Conservation (phyloP, 139 green algal genomes). For the Protoeuglena noctilucae region DNA sequence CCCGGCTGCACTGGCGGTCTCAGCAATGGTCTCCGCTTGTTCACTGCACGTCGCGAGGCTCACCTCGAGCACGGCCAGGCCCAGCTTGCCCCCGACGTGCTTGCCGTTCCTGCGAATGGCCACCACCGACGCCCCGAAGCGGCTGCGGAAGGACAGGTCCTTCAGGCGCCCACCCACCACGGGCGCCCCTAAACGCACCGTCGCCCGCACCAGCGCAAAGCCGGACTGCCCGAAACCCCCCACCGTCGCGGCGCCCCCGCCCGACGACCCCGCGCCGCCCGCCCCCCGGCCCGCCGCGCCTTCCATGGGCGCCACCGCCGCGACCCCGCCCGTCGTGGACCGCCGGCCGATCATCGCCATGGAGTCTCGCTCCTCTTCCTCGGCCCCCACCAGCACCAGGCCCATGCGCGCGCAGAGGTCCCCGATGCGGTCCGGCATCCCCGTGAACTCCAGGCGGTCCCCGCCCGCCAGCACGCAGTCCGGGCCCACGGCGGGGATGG, state of each 20-base stretch:
- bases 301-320: background rate
- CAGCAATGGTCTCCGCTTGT: conserved; percentile 5
- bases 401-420: conserved; percentile 1
- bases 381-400: background rate
- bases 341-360: background rate
- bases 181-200: background rate
- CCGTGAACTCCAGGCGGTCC: conserved; percentile 13
- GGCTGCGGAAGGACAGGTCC: conserved; percentile 4
- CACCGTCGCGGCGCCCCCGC: background rate
- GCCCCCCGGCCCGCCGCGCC: too few relatives aligned
- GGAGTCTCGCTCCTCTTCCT: background rate
- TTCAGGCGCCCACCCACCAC: conserved; percentile 1
- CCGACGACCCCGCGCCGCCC: too few relatives aligned
- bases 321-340: background rate
- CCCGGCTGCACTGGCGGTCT: background rate
- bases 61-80: background rate
- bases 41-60: conserved; percentile 1
- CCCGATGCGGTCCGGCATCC: background rate
- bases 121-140: conserved; percentile 8
- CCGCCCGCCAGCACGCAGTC: conserved; percentile 8
- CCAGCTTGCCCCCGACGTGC: background rate
- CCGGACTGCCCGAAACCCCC: background rate
- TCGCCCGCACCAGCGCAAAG: background rate
- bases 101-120: background rate
- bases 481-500: conserved; percentile 7